A percentile compares a stretch with the other conserved stretches of the same genome.
These are phyloP conservation scores for Syncephalastrum sp. DNA, from an alignment of 371 early-diverging fungal genomes.

Conservation along the genomic window DNA sequence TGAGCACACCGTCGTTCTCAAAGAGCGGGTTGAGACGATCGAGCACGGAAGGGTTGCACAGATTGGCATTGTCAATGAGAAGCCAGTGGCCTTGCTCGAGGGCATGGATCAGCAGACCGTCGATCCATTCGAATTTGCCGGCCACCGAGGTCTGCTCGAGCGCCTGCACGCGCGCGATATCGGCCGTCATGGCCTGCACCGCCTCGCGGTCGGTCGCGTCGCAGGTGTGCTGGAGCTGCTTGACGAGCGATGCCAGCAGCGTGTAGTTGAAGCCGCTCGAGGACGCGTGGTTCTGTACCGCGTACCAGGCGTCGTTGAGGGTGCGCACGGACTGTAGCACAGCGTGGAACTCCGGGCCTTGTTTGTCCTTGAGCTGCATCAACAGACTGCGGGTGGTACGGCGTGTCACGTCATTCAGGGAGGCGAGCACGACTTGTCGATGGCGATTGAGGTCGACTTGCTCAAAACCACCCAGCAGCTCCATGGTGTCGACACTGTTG, in stretches of 20 bases:
- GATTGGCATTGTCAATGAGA: slow-evolving; percentile 98
- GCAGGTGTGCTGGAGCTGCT: slow-evolving; percentile 25
- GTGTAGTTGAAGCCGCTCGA: slow-evolving; percentile 33
- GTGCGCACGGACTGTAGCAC: slow-evolving; percentile 32
- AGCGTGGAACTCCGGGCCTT: slow-evolving; percentile 15
- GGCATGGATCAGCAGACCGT: slow-evolving; percentile 94
- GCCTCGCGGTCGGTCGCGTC: slow-evolving; percentile 22
- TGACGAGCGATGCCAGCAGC: slow-evolving; percentile 30
- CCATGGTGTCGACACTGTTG: slow-evolving; percentile 91
- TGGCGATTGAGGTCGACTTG: slow-evolving; percentile 90
- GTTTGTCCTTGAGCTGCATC: slow-evolving; percentile 20
- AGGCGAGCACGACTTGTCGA: slow-evolving; percentile 55
- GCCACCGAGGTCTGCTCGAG: slow-evolving; percentile 60
- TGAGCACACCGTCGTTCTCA: slow-evolving; percentile 87
- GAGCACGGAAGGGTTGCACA: slow-evolving; percentile 93
- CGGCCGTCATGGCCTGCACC: slow-evolving; percentile 14
- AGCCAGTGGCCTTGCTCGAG: slow-evolving; percentile 97
- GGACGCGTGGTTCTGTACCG: slow-evolving; percentile 22
- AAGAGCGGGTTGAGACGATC: slow-evolving; percentile 94
- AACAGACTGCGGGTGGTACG: slow-evolving; percentile 31
- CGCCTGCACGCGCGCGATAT: slow-evolving; percentile 31
- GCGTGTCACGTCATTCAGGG: slow-evolving; percentile 24
- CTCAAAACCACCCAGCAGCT: slow-evolving; percentile 96
- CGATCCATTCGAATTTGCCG: slow-evolving; percentile 96
- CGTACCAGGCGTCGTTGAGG: slow-evolving; percentile 43